Evolutionary conservation across 202 grass and related monocot genomes (phyloP), one percentile per base, ranked within the genome.

Genomic region (Brachypodium distachyon): DNA sequence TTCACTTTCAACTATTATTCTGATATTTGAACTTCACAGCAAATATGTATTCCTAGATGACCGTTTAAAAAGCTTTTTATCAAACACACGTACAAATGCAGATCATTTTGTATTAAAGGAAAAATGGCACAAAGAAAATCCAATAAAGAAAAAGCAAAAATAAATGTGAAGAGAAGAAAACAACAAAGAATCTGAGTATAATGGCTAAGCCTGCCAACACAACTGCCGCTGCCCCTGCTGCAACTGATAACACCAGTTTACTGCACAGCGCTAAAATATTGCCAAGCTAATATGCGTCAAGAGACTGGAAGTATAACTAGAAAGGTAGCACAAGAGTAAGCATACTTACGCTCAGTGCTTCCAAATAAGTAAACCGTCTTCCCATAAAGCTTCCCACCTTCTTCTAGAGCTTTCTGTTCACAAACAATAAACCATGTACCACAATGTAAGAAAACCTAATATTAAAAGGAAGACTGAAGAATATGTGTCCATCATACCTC

Each of bases 321-420:
- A 6, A 37, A 4, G 4, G 18, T 36, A 36, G 6, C 33, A 3
- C 32, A 21, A 37, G 32, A 5, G 57, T 36, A 0, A 38, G 38
- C 37, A 42, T 66, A 42, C 84, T 85, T 84, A 97, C 89, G 79
- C 9, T 97, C 91, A 4, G 94, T 97, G 84, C 87, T 92, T 62
- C 82, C 91, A 77, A 97, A 97, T 60, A 97, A 14, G 69, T 97
- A 97, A 22, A 94, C 80, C 17, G 76, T 94, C 85, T 94, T 97
- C 23, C 84, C 89, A 86, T 92, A 81, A 50, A 97, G 84, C 23
- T 82, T 72, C 10, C 94, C 88, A 1, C 89, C 91, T 81, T 94
- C 89, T 69, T 97, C 86, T 57, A 97, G 84, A 42, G 87, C 76
- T 85, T 84, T 81, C 94, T 97, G 77, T 38, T 63, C 74, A 74